Evolutionary conservation across 179 eudicot species (phyloP).

Genomic region (Beta corolliflora): DNA sequence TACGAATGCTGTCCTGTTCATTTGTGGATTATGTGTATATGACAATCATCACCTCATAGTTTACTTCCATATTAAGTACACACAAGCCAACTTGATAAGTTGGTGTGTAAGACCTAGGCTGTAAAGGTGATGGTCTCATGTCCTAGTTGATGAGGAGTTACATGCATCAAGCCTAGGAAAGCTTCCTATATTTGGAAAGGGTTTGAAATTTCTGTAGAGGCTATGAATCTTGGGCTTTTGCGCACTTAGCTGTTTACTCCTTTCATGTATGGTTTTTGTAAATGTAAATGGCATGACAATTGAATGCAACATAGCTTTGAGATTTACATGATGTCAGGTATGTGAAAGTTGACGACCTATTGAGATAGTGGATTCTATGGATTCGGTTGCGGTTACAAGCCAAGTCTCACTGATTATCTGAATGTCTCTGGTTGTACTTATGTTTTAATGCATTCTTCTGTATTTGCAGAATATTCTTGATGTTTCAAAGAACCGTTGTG

Average conservation of each 20-base stretch:
- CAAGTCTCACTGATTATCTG: neutral
- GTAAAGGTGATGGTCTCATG: no score
- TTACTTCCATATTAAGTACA: neutral
- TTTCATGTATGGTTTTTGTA: neutral
- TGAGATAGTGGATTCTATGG: neutral
- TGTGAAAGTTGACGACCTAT: neutral
- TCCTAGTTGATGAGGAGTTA: no score
- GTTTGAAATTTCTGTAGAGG: neutral
- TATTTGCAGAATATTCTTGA: slow-evolving; percentile 52
- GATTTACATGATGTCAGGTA: neutral
- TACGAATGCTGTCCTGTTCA: neutral
- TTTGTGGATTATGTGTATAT: no score
- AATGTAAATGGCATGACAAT: neutral
- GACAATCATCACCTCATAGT: no score
- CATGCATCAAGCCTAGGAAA: no score
- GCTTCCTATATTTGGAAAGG: neutral
- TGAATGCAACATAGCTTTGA: neutral
- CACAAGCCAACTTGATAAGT: neutral
- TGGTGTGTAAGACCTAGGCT: no score
- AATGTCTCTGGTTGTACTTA: neutral
- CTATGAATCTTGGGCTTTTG: neutral
- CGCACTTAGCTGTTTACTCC: neutral
- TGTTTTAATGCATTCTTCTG: neutral
- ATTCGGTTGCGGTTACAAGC: neutral
- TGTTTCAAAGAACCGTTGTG: slow-evolving; percentile 55